These are phyloP conservation scores for peach (Prunus persica) DNA, from an alignment of 306 rosid species.

Conservation along the genomic window Prunus_persica_NCBIv2 NC_034009.1:19434001-19434500, in stretches of 20 bases:
- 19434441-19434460: neutral
- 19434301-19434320: slow-evolving; percentile 5
- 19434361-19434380: neutral
- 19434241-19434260: slow-evolving; percentile 44
- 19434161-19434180: neutral
- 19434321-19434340: neutral
- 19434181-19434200: neutral
- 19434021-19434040: neutral
- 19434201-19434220: slow-evolving; percentile 42
- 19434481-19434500: neutral
- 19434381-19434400: neutral
- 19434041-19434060: neutral
- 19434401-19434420: neutral
- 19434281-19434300: slow-evolving; percentile 47
- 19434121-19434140: neutral
- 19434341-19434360: neutral
- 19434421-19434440: neutral
- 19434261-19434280: slow-evolving; percentile 48
- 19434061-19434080: neutral
- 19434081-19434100: neutral
- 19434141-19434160: neutral
- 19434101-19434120: neutral
- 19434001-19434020: neutral
- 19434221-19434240: slow-evolving; percentile 46
- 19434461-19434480: neutral